Evolutionary conservation across 805 yeast species (phyloP), one percentile per base, ranked within the genome.

Genomic region (Yamadazyma philogaea): DNA sequence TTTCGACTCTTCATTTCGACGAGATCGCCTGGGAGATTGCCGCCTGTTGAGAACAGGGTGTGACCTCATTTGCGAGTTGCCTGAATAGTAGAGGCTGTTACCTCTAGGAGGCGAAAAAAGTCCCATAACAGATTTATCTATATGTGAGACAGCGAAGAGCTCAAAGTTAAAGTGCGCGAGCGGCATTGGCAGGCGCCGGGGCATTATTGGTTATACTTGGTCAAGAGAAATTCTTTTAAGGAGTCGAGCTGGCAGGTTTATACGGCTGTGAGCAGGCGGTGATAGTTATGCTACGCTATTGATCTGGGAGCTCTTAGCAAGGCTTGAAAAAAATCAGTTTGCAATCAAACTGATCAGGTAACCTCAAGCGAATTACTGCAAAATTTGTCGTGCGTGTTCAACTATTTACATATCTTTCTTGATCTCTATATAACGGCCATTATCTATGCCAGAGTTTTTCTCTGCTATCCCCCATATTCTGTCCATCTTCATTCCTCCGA

Each of bases 381-480:
- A 30, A 16, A 14, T n/a, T 12, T 10, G 33, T 30, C 18, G 16
- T 30, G 28, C 18, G 16, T 30, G 28, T 24, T 11, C 28, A 11
- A 24, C 28, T 24, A 24, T 24, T 24, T 24, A 24, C 4, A 24
- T 24, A n/a, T 24, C 10, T 24, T n/a, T 24, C 8, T 24, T 3
- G 17, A 16, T 19, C 11, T 39, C 59, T 35, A 63, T 55, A 39
- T 54, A 70, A 46, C 95, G 67, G 5, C 93, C 93, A 48, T 82
- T 82, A 51, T 84, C 75, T 8, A 84, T 66, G 0, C 82, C 87
- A 36, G 79, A 68, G 46, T 82, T 79, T 37, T 66, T 65, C 56
- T 87, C 95, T 1, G 84, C 78, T n/a, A 85, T 76, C 0, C 90
- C 88, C 91, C 95, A 83, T 4, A 87, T 63, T 42, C 96, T 66